Evolutionary conservation across 768 basidiomycete species (phyloP), one percentile per base, ranked within the genome.

Genomic region (Suillus fuscotomentosus): DNA sequence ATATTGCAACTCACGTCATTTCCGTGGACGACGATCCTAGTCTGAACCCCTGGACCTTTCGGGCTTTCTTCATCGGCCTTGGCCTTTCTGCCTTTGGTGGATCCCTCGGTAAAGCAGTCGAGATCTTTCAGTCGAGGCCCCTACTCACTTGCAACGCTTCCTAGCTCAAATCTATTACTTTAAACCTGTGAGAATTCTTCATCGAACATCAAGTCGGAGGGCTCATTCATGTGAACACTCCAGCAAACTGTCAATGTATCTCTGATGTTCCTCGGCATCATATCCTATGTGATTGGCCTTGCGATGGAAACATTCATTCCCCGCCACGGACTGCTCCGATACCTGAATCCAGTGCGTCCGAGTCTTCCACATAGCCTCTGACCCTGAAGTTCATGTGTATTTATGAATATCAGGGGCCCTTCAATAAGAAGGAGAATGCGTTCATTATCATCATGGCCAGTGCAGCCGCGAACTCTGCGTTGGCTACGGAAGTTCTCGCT

Each of bases 101-200:
- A 54, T 80, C 84, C 17, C 75, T 86, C 27, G 83, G 83, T 81
- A 68, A 13, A 20, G 10, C 20, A 34, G 31, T 54, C 11, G 5
- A 54, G 71, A 68, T 14, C 45, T 36, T 42, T 4, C 20, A 50
- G 39, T 61, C 60, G 53, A 62, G 24, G n/a, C 51, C 61, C 54
- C 50, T 61, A 34, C 68, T 66, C 24, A 60, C 62, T 34, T 31
- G 36, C 0, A 4, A 10, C 20, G 20, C 20, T 55, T 45, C 67
- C 20, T 62, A 84, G 84, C 84, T 41, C 80, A 87, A 67, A 86
- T 87, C 34, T 86, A 85, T 70, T 87, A 86, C 69, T 87, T 86
- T 72, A 86, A 86, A 72, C 84, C 84, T 4, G 84, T 83, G 68
- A 63, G 75, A 34, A 5, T 54, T n/a, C 31, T 20, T 34, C 2